Percentiles rank a stretch among this genome's conserved stretches.
Evolutionary conservation across 2,329 filamentous ascomycete species (phyloP).

Genomic region (Fusarium humuli): DNA sequence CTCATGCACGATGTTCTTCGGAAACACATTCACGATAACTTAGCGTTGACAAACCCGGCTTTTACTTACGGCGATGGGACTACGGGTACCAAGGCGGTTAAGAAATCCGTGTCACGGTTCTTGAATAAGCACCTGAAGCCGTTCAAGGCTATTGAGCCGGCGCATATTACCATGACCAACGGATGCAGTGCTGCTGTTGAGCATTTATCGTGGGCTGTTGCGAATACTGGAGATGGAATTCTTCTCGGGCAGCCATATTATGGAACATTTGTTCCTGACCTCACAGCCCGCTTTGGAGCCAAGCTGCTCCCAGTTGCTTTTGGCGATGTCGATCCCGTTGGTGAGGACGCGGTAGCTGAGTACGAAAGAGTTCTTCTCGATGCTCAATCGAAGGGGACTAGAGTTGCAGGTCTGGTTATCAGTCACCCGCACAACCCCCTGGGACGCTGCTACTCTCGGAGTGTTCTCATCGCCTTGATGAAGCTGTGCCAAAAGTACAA

Average conservation of each 20-base stretch:
- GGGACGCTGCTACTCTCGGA: slow-evolving; percentile 59
- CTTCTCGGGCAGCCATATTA: slow-evolving; percentile 60
- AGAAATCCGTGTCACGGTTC: slow-evolving; percentile 51
- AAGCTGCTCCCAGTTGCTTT: slow-evolving; percentile 59
- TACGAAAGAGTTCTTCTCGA: slow-evolving; percentile 60
- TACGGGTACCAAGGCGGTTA: slow-evolving; percentile 52
- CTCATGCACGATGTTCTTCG: slow-evolving; percentile 62
- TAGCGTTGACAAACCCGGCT: slow-evolving; percentile 47
- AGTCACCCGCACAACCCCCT: slow-evolving; percentile 65
- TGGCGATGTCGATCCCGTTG: slow-evolving; percentile 57
- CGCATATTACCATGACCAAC: slow-evolving; percentile 54
- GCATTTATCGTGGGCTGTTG: slow-evolving; percentile 54
- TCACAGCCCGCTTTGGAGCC: slow-evolving; percentile 56
- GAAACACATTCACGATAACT: slow-evolving; percentile 55
- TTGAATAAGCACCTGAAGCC: slow-evolving; percentile 52
- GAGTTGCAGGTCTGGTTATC: slow-evolving; percentile 61
- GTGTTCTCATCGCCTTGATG: slow-evolving; percentile 56
- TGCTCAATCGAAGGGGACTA: slow-evolving; percentile 53
- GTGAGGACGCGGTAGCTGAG: slow-evolving; percentile 53
- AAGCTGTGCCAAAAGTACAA: slow-evolving; percentile 59
- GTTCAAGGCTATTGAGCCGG: slow-evolving; percentile 44
- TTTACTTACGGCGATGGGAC: slow-evolving; percentile 58
- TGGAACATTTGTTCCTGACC: slow-evolving; percentile 60
- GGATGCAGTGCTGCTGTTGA: slow-evolving; percentile 58
- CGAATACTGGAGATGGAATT: slow-evolving; percentile 55